Percentiles rank a stretch among this genome's conserved stretches.
Evolutionary conservation across 2,329 filamentous ascomycete species (phyloP).

Genomic region (Blastomyces gilchristii): DNA sequence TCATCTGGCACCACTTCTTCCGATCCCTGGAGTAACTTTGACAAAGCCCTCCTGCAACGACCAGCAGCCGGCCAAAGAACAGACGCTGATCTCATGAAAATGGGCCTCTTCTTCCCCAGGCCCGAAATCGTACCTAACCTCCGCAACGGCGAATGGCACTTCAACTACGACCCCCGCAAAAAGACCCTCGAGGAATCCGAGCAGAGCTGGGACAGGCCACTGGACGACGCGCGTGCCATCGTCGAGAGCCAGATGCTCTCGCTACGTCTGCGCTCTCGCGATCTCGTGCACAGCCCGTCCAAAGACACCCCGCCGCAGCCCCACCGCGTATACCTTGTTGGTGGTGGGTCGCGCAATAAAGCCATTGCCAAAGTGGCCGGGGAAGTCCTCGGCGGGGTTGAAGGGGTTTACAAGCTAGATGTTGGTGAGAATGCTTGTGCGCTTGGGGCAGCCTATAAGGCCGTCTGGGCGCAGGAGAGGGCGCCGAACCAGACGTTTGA

Average conservation of each 20-base stretch:
- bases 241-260: conserved; percentile 92
- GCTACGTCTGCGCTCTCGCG: conserved; percentile 72
- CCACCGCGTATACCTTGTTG: conserved; percentile 83
- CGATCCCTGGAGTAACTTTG: conserved; percentile 69
- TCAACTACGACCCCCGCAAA: conserved; percentile 47
- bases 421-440: conserved; percentile 94
- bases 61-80: conserved; percentile 56
- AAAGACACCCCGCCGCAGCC: conserved; percentile 65
- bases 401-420: conserved; percentile 87
- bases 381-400: conserved; percentile 75
- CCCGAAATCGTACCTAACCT: conserved; percentile 95
- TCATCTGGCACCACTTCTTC: conserved; percentile 25
- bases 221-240: conserved; percentile 72
- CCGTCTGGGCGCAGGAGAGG: conserved; percentile 79
- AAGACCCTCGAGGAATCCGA: conserved; percentile 45
- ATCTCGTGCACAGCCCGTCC: conserved; percentile 54
- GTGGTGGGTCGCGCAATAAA: conserved; percentile 79
- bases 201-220: conserved; percentile 45
- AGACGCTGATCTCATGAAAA: conserved; percentile 53
- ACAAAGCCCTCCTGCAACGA: conserved; percentile 57
- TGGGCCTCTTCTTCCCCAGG: conserved; percentile 90
- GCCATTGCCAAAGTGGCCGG: conserved; percentile 79
- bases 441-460: conserved; percentile 88
- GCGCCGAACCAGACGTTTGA: conserved; percentile 66
- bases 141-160: conserved; percentile 75